These are phyloP conservation scores for Gracilaria gracilis DNA, from an alignment of 23 red algal genomes.

Conservation along the genomic window DNA sequence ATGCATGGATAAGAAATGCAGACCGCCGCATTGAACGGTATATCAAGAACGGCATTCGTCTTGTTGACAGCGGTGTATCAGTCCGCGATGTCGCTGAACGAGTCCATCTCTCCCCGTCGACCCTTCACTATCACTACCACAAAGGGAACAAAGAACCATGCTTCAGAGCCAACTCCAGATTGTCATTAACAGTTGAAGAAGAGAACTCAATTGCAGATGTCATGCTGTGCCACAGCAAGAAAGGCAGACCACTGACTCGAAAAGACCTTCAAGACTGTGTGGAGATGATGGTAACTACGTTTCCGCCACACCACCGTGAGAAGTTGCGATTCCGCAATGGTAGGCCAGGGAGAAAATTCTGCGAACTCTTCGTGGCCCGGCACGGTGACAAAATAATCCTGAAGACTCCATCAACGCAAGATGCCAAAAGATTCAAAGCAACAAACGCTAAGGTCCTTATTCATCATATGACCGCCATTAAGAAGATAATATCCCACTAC, in stretches of 20 bases:
- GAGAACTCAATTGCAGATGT: not conserved
- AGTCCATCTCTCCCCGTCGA: not conserved
- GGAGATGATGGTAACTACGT: not conserved
- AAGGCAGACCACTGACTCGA: not conserved
- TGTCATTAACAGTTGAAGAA: not conserved
- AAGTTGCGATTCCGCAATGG: not conserved
- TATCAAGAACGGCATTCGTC: not conserved
- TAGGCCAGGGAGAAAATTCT: not conserved
- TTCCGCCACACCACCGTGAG: not conserved
- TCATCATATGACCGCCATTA: not conserved
- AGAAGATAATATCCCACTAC: too few species aligned
- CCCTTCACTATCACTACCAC: conserved; percentile 4
- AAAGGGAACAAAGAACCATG: not conserved
- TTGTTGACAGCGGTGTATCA: not conserved
- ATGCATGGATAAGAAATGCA: not conserved
- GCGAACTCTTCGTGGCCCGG: conserved; percentile 5
- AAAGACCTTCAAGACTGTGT: not conserved
- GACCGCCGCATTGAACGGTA: not conserved
- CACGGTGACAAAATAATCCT: not conserved
- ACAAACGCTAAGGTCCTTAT: conserved; percentile 15
- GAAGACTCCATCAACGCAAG: not conserved
- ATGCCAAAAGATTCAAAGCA: conserved; percentile 6
- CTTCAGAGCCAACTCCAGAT: not conserved
- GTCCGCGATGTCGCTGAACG: not conserved
- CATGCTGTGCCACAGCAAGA: not conserved